Evolutionary conservation across 2,329 filamentous ascomycete species (phyloP).

Genomic region (Pseudodiploospora longispora): DNA sequence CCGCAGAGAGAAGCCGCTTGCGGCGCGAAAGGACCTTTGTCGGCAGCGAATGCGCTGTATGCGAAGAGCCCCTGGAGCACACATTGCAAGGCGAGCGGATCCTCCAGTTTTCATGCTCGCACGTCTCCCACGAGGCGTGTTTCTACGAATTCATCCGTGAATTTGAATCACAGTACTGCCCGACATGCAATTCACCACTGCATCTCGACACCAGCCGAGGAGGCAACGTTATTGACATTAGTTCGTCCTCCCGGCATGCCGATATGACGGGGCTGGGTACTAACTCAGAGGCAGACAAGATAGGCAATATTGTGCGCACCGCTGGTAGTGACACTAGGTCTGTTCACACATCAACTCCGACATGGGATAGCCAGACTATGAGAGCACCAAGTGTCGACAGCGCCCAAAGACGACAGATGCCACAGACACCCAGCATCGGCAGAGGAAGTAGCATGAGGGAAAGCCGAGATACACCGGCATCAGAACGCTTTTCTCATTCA

Average conservation of each 20-base stretch:
- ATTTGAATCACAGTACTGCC: conserved; percentile 88
- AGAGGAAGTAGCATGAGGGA: conserved; percentile 36
- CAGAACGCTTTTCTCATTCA: conserved; percentile 38
- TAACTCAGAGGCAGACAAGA: conserved; percentile 61
- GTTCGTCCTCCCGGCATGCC: conserved; percentile 37
- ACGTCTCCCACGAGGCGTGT: conserved; percentile 95
- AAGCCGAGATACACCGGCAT: conserved; percentile 37
- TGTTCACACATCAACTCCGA: conserved; percentile 45
- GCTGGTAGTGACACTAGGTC: conserved; percentile 57
- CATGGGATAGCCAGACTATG: conserved; percentile 60
- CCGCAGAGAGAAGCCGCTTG: conserved; percentile 64
- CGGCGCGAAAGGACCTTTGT: conserved; percentile 91
- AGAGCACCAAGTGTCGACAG: conserved; percentile 45
- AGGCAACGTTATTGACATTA: conserved; percentile 86
- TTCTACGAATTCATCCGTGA: conserved; percentile 98
- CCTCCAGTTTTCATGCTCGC: conserved; percentile 90
- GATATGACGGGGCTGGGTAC: conserved; percentile 15
- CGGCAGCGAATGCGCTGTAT: conserved; percentile 88
- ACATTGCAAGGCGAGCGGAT: conserved; percentile 90
- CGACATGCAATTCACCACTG: conserved; percentile 84
- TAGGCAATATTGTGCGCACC: conserved; percentile 85
- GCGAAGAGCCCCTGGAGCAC: conserved; percentile 93
- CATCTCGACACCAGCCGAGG: conserved; percentile 88
- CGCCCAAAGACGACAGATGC: conserved; percentile 25
- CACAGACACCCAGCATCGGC: conserved; percentile 21